Percentiles rank a stretch among this genome's conserved stretches.
These are phyloP conservation scores for Lepidium africanum DNA, from an alignment of 345 rosid species.

Conservation along the genomic window DNA sequence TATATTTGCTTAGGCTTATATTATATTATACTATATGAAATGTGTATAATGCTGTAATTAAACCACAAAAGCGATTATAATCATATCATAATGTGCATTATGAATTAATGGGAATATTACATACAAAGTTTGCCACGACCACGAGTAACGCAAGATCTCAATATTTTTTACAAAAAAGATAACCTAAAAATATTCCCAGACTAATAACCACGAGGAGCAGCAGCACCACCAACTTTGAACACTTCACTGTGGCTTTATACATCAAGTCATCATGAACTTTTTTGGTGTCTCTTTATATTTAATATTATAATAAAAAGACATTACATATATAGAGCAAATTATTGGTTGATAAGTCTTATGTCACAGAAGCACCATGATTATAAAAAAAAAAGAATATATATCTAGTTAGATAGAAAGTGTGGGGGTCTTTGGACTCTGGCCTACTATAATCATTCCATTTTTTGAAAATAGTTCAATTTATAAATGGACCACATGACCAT, in stretches of 20 bases:
- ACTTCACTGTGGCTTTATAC: not conserved
- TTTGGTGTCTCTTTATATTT: not conserved
- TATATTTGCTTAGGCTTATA: too few relatives aligned
- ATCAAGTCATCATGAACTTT: not conserved
- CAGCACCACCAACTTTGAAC: conserved; percentile 1
- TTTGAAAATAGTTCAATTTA: not conserved
- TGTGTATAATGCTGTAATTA: too few relatives aligned
- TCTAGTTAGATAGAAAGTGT: not conserved
- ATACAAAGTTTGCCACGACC: too few relatives aligned
- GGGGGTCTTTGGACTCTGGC: not conserved
- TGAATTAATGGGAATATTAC: too few relatives aligned
- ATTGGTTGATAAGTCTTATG: conserved; percentile 2
- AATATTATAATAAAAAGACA: not conserved
- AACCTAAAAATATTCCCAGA: not conserved
- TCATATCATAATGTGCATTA: too few relatives aligned
- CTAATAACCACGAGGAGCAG: not conserved
- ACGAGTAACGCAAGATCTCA: not conserved
- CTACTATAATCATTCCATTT: conserved; percentile 1
- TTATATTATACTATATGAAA: too few relatives aligned
- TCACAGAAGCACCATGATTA: not conserved
- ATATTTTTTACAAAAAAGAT: not conserved
- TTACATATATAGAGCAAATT: not conserved
- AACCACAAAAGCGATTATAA: too few relatives aligned
- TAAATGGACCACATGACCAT: not conserved
- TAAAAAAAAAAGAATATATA: not conserved